Base-by-base conservation (phyloP, 2,329 filamentous ascomycete genomes). In the Pseudogymnoascus sp. region DNA sequence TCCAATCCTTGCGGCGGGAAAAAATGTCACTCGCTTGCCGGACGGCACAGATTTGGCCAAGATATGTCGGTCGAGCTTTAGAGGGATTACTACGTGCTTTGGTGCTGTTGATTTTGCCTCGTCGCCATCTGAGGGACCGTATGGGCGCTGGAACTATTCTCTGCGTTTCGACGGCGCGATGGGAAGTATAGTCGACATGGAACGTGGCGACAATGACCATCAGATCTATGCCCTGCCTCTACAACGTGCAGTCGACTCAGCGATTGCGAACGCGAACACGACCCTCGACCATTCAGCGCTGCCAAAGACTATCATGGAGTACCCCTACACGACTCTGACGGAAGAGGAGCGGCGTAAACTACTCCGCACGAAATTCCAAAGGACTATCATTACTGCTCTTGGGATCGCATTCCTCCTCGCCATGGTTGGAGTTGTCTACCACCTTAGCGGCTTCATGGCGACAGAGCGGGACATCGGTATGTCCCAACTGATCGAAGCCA, bases 391-490 rank as follows among this genome's bases (percentile, higher is more conserved):
- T 69, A 85, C 87, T 67, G 89, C 90, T 66, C 79, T 96, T 66
- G 90, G 81, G 13, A 86, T 95, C 18, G 86, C 87, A 0, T 91
- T 95, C 70, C 86, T 95, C 69, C 84, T 92, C 59, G 88, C 86
- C 18, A 82, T 94, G 61, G 86, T 94, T 52, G 90, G 90, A 61
- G 83, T 96, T 27, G 87, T 87, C 37, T 97, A 96, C 72, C 92
- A 97, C 69, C 79, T 96, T 62, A 90, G 90, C 0, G 92, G 92
- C 7, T 86, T 92, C 68, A 87, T 96, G 72, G 92, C 92, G 6
- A 85, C 87, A 1, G 92, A 97, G 75, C 81, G 92, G 62, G 92
- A 97, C 76, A 79, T 86, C 13, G 92, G 92, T 63, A 94, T 96
- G 82, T 90, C 90, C 4, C 89, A 92, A 65, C 79, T 97, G 29